Evolutionary conservation across 2,329 filamentous ascomycete species (phyloP).

Genomic region (Talaromyces atroroseus): DNA sequence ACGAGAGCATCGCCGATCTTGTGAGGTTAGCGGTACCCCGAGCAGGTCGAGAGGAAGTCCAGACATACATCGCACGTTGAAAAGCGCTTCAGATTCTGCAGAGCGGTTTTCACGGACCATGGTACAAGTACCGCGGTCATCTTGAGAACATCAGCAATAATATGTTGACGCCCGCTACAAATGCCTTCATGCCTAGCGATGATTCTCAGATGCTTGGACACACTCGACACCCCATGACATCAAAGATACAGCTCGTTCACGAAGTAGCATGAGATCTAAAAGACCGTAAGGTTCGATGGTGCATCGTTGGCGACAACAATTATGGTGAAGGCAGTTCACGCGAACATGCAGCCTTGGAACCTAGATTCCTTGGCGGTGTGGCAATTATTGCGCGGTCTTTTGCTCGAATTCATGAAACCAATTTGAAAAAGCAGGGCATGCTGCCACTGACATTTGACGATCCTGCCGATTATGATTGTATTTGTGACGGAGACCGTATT

Average conservation of each 20-base stretch:
- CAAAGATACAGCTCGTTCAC: constrained; percentile 76
- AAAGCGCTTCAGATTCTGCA: too few species aligned
- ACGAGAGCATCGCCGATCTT: too few species aligned
- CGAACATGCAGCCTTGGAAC: constrained; percentile 97
- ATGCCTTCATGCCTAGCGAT: constrained; percentile 96
- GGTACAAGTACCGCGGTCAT: constrained; percentile 97
- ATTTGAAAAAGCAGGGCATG: constrained; percentile 99
- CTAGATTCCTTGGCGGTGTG: constrained; percentile 90
- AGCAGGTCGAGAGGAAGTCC: too few species aligned
- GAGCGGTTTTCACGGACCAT: too few species aligned
- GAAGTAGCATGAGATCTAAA: constrained; percentile 97
- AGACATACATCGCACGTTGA: too few species aligned
- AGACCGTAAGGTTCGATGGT: constrained; percentile 91
- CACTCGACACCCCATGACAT: constrained; percentile 7
- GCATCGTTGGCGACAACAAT: constrained; percentile 98
- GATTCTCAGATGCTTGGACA: constrained; percentile 57
- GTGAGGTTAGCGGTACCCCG: too few species aligned
- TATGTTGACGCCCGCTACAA: constrained; percentile 97
- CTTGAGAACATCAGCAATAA: constrained; percentile 99
- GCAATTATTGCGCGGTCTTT: constrained; percentile 94
- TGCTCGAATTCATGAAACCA: constrained; percentile 99
- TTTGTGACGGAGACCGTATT: constrained; percentile 43
- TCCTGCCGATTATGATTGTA: constrained; percentile 95
- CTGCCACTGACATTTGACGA: constrained; percentile 92
- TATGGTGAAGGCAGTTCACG: constrained; percentile 96